These are phyloP conservation scores for Trichoderma cornu-damae DNA, from an alignment of 2,329 filamentous ascomycete genomes.

Conservation along the genomic window DNA sequence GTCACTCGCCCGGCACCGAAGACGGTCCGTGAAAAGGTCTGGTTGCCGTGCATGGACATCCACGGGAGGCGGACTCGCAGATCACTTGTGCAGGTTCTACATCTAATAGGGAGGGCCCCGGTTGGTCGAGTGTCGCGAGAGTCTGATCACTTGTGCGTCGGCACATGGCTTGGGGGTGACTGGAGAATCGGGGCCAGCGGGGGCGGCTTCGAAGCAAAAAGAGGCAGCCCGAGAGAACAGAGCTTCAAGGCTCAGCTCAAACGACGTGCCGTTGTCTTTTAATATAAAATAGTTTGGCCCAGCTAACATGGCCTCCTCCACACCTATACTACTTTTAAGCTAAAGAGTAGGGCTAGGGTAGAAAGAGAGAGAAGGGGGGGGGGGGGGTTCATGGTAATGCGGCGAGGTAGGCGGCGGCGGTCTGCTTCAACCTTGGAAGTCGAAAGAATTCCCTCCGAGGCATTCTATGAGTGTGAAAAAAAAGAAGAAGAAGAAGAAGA, in stretches of 20 bases:
- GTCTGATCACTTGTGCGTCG: not conserved
- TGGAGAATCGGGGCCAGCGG: not conserved
- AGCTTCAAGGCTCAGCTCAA: not conserved
- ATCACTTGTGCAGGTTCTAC: not conserved
- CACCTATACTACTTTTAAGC: not conserved
- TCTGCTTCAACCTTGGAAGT: too few relatives aligned
- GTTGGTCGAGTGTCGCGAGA: not conserved
- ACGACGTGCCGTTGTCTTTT: not conserved
- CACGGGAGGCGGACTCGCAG: not conserved
- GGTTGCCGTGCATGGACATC: not conserved
- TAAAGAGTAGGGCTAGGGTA: not conserved
- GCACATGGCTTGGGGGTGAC: not conserved
- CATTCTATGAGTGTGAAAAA: too few relatives aligned
- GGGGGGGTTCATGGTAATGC: too few relatives aligned
- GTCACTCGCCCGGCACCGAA: not conserved
- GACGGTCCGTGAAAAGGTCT: not conserved
- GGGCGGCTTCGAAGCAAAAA: not conserved
- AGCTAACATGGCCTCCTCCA: not conserved
- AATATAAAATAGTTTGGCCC: not conserved
- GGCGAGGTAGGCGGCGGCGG: too few relatives aligned
- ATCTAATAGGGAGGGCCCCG: not conserved
- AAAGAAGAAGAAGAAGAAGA: too few relatives aligned
- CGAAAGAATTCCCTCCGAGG: too few relatives aligned
- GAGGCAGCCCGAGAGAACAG: constrained; percentile 1
- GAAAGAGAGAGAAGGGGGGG: too few relatives aligned